A percentile compares a stretch with the other conserved stretches of the same genome.
These are phyloP conservation scores for Veloporphyrellus conicus DNA, from an alignment of 1,284 basidiomycete species.

Conservation along the genomic window DNA sequence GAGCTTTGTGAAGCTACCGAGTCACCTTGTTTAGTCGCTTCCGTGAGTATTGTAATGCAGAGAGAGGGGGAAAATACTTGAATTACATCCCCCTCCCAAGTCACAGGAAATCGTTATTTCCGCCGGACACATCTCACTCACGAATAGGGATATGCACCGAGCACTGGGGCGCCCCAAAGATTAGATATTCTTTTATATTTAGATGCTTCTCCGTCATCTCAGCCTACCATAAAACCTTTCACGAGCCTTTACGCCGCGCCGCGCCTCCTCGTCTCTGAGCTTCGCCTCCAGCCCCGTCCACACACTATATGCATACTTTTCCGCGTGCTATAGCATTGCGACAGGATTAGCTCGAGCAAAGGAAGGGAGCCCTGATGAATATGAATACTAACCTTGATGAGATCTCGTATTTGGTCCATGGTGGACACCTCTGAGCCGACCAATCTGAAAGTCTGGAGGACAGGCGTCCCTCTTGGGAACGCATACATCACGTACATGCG, in stretches of 20 bases:
- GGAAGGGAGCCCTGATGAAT: background rate
- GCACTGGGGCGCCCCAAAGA: no score
- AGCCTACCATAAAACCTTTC: slow-evolving; percentile 35
- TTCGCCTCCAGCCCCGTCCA: slow-evolving; percentile 41
- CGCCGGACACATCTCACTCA: no score
- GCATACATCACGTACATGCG: slow-evolving; percentile 60
- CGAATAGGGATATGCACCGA: no score
- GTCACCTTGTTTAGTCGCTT: no score
- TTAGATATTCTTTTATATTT: no score
- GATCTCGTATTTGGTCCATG: slow-evolving; percentile 41
- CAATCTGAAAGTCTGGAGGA: slow-evolving; percentile 57
- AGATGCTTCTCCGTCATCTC: no score
- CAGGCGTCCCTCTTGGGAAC: slow-evolving; percentile 41
- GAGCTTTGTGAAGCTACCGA: no score
- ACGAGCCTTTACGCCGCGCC: slow-evolving; percentile 40
- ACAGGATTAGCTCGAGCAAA: slow-evolving; percentile 2
- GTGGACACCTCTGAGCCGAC: slow-evolving; percentile 56
- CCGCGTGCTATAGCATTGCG: slow-evolving; percentile 47
- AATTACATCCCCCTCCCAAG: no score
- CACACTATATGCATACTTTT: slow-evolving; percentile 41
- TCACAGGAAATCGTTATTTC: no score
- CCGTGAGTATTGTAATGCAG: no score
- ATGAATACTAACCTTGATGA: slow-evolving; percentile 46
- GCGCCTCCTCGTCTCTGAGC: slow-evolving; percentile 44
- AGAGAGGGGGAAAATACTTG: no score